A percentile compares a stretch with the other conserved stretches of the same genome.
Evolutionary conservation across 1,139 yeast genomes (phyloP).

Genomic region (Entelexis paramagnoliae): DNA sequence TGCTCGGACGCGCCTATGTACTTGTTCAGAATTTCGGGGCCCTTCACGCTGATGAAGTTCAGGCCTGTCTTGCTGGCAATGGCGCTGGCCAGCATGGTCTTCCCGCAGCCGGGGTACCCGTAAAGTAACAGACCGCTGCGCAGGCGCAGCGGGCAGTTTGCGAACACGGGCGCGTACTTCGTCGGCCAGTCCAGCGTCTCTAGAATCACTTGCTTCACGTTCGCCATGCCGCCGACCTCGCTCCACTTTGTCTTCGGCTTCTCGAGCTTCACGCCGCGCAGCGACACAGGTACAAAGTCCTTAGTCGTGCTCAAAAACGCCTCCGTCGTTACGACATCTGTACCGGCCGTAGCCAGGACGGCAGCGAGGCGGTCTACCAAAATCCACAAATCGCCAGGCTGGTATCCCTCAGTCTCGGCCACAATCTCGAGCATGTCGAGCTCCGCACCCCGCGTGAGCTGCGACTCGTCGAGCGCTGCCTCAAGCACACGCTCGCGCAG

Average conservation of each 20-base stretch:
- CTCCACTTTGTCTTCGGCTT: slow-evolving; percentile 69
- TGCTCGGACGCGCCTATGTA: slow-evolving; percentile 98
- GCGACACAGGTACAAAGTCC: slow-evolving; percentile 67
- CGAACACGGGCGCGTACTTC: slow-evolving; percentile 85
- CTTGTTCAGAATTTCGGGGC: slow-evolving; percentile 91
- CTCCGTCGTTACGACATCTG: slow-evolving; percentile 11
- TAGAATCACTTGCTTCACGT: slow-evolving; percentile 62
- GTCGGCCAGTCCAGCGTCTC: slow-evolving; percentile 98
- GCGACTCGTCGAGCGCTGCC: slow-evolving; percentile 36
- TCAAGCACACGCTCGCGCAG: slow-evolving; percentile 46
- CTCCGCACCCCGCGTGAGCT: slow-evolving; percentile 29
- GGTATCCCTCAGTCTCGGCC: slow-evolving; percentile 74
- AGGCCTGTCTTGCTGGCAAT: slow-evolving; percentile 91
- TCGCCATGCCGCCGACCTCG: slow-evolving; percentile 79
- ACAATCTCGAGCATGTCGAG: slow-evolving; percentile 64
- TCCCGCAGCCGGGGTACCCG: slow-evolving; percentile 98
- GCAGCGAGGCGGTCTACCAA: slow-evolving; percentile 47
- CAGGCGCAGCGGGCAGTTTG: slow-evolving; percentile 72
- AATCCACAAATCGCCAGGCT: slow-evolving; percentile 69
- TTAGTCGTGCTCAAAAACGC: slow-evolving; percentile 50
- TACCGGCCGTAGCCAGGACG: slow-evolving; percentile 15
- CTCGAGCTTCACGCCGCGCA: slow-evolving; percentile 79
- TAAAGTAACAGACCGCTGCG: slow-evolving; percentile 83
- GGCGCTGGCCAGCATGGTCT: slow-evolving; percentile 85
- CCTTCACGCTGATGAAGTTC: slow-evolving; percentile 86